Conservation (phyloP, 805 yeast species). For the Saccharomycopsis vini region DNA sequence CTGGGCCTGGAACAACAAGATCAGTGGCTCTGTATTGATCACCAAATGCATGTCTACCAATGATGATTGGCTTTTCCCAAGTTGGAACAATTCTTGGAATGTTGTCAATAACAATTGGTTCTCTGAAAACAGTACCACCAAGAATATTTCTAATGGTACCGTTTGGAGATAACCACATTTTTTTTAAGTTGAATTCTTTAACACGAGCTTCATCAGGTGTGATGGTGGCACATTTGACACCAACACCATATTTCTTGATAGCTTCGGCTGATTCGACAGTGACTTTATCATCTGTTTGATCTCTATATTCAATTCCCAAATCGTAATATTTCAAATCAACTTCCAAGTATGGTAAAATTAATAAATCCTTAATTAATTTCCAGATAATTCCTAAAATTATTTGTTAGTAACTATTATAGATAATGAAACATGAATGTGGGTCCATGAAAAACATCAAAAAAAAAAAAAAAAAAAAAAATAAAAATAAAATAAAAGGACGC, state of each 20-base stretch:
- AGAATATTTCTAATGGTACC: constrained; percentile 76
- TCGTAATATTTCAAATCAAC: constrained; percentile 72
- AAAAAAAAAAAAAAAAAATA: no score
- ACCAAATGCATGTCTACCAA: constrained; percentile 81
- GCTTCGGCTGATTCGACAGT: constrained; percentile 77
- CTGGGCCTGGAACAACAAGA: constrained; percentile 55
- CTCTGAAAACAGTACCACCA: constrained; percentile 80
- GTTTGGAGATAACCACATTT: constrained; percentile 83
- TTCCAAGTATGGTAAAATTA: constrained; percentile 61
- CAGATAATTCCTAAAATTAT: constrained; percentile 53
- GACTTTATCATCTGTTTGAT: constrained; percentile 60
- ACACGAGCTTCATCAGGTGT: constrained; percentile 80
- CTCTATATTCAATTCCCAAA: constrained; percentile 59
- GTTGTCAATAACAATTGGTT: constrained; percentile 70
- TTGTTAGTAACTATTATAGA: background rate
- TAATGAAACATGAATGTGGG: no score
- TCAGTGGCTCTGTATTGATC: constrained; percentile 82
- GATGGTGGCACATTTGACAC: constrained; percentile 78
- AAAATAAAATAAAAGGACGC: no score
- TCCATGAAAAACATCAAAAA: no score
- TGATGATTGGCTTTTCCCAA: constrained; percentile 76
- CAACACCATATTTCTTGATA: constrained; percentile 65
- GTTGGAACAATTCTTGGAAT: constrained; percentile 70
- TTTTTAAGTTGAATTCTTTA: constrained; percentile 58
- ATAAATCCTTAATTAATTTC: constrained; percentile 60